A percentile compares a stretch with the other conserved stretches of the same genome.
Evolutionary conservation across 1,139 yeast genomes (phyloP).

Genomic region (Yamadazyma atlantica): DNA sequence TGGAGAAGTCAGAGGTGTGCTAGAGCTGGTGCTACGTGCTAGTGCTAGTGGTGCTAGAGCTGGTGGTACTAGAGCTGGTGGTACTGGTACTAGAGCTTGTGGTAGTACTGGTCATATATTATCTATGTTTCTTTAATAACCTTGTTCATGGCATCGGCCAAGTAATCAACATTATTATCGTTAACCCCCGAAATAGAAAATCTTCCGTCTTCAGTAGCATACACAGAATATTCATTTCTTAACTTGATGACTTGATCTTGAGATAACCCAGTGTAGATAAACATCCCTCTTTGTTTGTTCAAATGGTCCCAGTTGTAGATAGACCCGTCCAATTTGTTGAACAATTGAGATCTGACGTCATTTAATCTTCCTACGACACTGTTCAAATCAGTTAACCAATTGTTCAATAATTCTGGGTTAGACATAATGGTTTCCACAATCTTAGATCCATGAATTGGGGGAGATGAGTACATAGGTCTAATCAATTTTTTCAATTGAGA

Average conservation of each 20-base stretch:
- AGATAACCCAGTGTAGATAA: conserved; percentile 82
- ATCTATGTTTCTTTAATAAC: conserved; percentile 33
- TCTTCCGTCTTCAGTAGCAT: conserved; percentile 87
- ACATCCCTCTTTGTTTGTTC: conserved; percentile 93
- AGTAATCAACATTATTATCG: conserved; percentile 73
- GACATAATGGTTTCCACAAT: conserved; percentile 76
- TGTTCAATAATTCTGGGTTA: conserved; percentile 56
- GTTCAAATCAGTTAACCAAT: conserved; percentile 80
- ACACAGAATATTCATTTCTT: conserved; percentile 72
- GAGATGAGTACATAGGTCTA: conserved; percentile 88
- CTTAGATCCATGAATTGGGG: conserved; percentile 92
- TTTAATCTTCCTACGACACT: conserved; percentile 77
- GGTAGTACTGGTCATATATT: not conserved
- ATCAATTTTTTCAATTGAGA: conserved; percentile 80
- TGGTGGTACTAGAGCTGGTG: too few relatives aligned
- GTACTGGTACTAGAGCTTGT: too few relatives aligned
- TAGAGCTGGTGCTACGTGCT: too few relatives aligned
- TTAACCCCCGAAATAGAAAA: conserved; percentile 90
- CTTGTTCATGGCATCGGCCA: conserved; percentile 72
- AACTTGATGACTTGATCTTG: conserved; percentile 69
- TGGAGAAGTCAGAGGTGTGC: too few relatives aligned
- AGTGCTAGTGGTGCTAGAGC: too few relatives aligned
- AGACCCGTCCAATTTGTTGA: conserved; percentile 53
- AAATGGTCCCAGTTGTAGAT: conserved; percentile 83
- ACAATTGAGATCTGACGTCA: conserved; percentile 67